Evolutionary conservation across 129 eudicot species (phyloP), one percentile per base, ranked within the genome.

Genomic region (Flaveria trinervia): DNA sequence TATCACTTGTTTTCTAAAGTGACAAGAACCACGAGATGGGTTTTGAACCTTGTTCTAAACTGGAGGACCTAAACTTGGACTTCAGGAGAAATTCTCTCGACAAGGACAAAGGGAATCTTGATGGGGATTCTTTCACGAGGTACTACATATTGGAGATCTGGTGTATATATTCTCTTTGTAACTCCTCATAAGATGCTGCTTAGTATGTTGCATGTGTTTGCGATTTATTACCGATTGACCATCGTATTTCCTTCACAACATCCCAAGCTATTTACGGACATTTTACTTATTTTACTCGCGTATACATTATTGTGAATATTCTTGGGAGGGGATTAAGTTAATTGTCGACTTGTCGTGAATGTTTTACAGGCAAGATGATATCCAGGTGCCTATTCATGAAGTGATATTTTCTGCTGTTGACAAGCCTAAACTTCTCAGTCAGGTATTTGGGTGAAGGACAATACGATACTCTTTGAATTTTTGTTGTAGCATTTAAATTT

Each of bases 391-490:
- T 11, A 71, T 90, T 77, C 91, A 90, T 85, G 97, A 93, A 86
- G 88, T 93, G 25, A 90, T 87, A 71, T 93, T 93, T 83, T 93
- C 97, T 9, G 84, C 98, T 23, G 67, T 84, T 57, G 98, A 93
- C 91, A 93, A 90, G 74, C 98, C 98, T 69, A 93, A 93, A 73
- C 98, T 93, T 77, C 98, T 93, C 55, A 88, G 89, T 73, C 96
- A 93, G 98, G 98, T 89, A 88, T 74, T 11, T 7, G 23, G 23
- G 56, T 46, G 73, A 80, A 74, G 70, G 76, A 45, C 22, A 39
- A 46, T 17, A 17, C 18, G 49, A 56, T 68, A 46, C 71, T 44
- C 39, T 43, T 59, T 61, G 25, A 50, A 44, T 36, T 43, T 22
- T 51, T 16, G 39, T 76, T 26, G 10, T 14, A 41, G 45, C 74